Percentiles rank a stretch among this genome's conserved stretches.
Conservation (phyloP, 2,329 filamentous ascomycete genomes). For the Alternaria arbusti region DNA sequence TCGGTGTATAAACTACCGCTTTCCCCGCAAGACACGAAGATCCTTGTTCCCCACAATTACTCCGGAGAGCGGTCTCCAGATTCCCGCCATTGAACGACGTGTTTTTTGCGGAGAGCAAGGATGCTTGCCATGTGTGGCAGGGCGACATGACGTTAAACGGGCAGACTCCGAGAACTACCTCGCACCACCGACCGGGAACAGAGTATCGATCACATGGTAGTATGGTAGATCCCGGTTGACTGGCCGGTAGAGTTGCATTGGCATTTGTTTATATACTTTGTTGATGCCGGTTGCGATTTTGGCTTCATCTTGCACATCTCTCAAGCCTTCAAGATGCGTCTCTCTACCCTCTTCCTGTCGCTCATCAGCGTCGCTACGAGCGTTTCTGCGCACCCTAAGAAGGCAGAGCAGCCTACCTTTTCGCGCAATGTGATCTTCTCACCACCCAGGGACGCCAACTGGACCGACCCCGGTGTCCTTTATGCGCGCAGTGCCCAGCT, state of each 20-base stretch:
- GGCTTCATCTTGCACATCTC: conserved; percentile 7
- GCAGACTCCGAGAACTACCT: conserved; percentile 5
- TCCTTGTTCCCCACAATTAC: conserved; percentile 10
- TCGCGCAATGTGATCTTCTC: conserved; percentile 50
- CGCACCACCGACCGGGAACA: not conserved
- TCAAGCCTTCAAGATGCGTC: conserved; percentile 37
- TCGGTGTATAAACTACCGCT: conserved; percentile 13
- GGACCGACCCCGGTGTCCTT: conserved; percentile 56
- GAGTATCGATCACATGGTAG: not conserved
- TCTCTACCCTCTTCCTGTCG: conserved; percentile 35
- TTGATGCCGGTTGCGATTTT: not conserved
- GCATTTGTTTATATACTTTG: conserved; percentile 11
- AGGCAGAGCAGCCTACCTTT: conserved; percentile 34
- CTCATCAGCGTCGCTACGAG: conserved; percentile 15
- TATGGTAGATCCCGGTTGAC: not conserved
- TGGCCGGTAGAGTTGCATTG: not conserved
- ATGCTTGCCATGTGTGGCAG: not conserved
- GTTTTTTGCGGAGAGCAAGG: not conserved
- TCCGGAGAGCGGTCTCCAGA: conserved; percentile 11
- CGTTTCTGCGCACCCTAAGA: conserved; percentile 33
- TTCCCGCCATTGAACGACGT: conserved; percentile 15
- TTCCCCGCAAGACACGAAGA: conserved; percentile 15
- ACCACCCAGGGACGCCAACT: conserved; percentile 50
- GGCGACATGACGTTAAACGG: conserved; percentile 5
- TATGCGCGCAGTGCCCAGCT: conserved; percentile 60